phyloP scores from a whole-genome alignment of 2,329 filamentous ascomycete genomes.

The Pseudogymnoascus sp. region DNA sequence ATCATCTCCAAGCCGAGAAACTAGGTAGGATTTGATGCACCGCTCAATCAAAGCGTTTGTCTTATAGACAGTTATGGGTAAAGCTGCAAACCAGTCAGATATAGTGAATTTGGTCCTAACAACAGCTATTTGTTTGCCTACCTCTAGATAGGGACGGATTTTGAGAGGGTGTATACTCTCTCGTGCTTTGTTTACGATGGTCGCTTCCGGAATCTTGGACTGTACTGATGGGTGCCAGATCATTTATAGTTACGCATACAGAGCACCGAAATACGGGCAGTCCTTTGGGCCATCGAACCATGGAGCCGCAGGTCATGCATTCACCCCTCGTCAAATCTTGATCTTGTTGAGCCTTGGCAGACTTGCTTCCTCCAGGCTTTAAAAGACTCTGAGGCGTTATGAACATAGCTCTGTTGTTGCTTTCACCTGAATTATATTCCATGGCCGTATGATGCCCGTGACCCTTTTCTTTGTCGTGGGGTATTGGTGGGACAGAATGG shows the following conservation, averaged over 20 bases:
- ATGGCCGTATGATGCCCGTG: constrained; percentile 31
- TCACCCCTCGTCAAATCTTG: constrained; percentile 60
- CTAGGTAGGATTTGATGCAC: constrained; percentile 41
- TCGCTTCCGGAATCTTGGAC: neutral
- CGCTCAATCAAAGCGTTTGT: constrained; percentile 49
- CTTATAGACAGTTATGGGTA: constrained; percentile 49
- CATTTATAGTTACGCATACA: constrained; percentile 77
- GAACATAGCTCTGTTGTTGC: constrained; percentile 30
- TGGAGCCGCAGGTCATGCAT: constrained; percentile 79
- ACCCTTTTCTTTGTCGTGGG: constrained; percentile 51
- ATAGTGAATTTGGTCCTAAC: neutral
- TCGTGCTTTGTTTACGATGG: neutral
- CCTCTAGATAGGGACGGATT: neutral
- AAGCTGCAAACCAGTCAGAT: constrained; percentile 25
- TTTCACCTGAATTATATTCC: constrained; percentile 39
- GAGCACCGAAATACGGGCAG: constrained; percentile 71
- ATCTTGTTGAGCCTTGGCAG: constrained; percentile 30
- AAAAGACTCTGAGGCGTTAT: constrained; percentile 15
- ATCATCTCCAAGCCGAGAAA: constrained; percentile 32
- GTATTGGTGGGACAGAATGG: constrained; percentile 68
- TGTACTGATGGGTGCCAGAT: constrained; percentile 44
- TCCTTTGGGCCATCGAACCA: constrained; percentile 68
- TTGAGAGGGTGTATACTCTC: neutral
- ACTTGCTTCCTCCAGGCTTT: constrained; percentile 25
- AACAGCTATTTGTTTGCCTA: neutral